A percentile compares a stretch with the other conserved stretches of the same genome.
phyloP scores from a whole-genome alignment of 2,329 filamentous ascomycete species.

The Stagonosporopsis tanaceti region DNA sequence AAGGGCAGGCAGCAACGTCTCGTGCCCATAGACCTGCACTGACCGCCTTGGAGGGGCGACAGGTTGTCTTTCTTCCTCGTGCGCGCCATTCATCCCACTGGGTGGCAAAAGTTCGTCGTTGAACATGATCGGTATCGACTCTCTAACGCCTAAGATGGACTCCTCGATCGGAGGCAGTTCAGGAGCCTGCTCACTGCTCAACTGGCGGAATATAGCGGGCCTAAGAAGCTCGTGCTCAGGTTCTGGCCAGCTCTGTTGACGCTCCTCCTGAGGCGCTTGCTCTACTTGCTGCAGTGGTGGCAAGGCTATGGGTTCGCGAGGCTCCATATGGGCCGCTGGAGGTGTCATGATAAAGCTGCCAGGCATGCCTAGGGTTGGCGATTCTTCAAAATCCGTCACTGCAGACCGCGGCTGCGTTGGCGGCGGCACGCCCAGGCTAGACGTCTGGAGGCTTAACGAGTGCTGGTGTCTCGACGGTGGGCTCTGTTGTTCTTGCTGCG shows the following conservation, averaged over 20 bases:
- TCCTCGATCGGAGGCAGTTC: slow-evolving; percentile 36
- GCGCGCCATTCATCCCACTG: slow-evolving; percentile 5
- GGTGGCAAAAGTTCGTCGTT: slow-evolving; percentile 45
- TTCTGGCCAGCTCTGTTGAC: slow-evolving; percentile 22
- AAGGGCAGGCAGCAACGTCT: slow-evolving; percentile 20
- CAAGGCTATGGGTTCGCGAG: slow-evolving; percentile 6
- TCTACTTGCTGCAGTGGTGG: background rate
- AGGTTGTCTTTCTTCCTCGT: slow-evolving; percentile 22
- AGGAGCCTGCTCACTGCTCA: slow-evolving; percentile 17
- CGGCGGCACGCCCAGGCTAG: slow-evolving; percentile 37
- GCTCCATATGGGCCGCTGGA: slow-evolving; percentile 24
- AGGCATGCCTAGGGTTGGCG: slow-evolving; percentile 72
- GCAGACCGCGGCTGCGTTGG: slow-evolving; percentile 44
- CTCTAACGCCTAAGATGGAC: slow-evolving; percentile 60
- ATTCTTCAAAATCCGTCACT: slow-evolving; percentile 62
- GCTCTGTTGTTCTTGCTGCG: slow-evolving; percentile 6
- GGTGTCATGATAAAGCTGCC: slow-evolving; percentile 63
- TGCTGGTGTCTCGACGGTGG: slow-evolving; percentile 23
- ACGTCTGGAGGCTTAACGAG: slow-evolving; percentile 40
- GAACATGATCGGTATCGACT: slow-evolving; percentile 65
- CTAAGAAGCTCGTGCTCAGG: slow-evolving; percentile 38
- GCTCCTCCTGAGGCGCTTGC: background rate
- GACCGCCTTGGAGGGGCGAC: slow-evolving; percentile 24
- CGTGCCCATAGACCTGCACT: slow-evolving; percentile 26
- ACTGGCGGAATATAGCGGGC: slow-evolving; percentile 38